A percentile compares a stretch with the other conserved stretches of the same genome.
Evolutionary conservation across 2,329 filamentous ascomycete genomes (phyloP).

Genomic region (Phoma sp.): DNA sequence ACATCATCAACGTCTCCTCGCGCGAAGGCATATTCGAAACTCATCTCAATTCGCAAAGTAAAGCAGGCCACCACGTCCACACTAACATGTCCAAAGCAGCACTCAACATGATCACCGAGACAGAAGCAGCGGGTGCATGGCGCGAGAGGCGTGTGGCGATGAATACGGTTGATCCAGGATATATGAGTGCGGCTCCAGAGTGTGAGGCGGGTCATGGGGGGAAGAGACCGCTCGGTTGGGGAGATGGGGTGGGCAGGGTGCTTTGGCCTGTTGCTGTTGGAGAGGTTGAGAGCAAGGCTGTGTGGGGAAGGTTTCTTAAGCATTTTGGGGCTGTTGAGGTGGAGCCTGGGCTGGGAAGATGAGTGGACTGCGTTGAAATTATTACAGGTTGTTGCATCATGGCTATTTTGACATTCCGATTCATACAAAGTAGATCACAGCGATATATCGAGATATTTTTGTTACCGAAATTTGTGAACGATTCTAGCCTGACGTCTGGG

Average conservation of each 20-base stretch:
- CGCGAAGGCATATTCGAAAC: slow-evolving; percentile 25
- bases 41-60: slow-evolving; percentile 1
- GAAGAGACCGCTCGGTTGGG: slow-evolving; percentile 18
- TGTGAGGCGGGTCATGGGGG: slow-evolving; percentile 18
- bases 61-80: slow-evolving; percentile 12
- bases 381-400: no score
- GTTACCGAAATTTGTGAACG: no score
- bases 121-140: slow-evolving; percentile 18
- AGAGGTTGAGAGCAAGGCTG: slow-evolving; percentile 3
- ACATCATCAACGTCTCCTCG: slow-evolving; percentile 24
- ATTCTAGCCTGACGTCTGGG: no score
- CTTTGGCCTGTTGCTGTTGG: slow-evolving; percentile 22
- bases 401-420: no score
- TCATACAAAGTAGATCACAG: no score
- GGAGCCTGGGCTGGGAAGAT: slow-evolving; percentile 11
- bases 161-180: slow-evolving; percentile 21
- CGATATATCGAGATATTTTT: no score
- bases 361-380: no score
- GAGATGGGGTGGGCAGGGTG: slow-evolving; percentile 19
- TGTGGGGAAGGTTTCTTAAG: slow-evolving; percentile 21
- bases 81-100: slow-evolving; percentile 26
- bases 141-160: slow-evolving; percentile 8
- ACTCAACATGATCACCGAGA: slow-evolving; percentile 24
- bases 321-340: slow-evolving; percentile 21
- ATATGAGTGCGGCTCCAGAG: slow-evolving; percentile 22